These are phyloP conservation scores for Kwoniella pini DNA, from an alignment of 768 basidiomycete species.

Conservation along the genomic window DNA sequence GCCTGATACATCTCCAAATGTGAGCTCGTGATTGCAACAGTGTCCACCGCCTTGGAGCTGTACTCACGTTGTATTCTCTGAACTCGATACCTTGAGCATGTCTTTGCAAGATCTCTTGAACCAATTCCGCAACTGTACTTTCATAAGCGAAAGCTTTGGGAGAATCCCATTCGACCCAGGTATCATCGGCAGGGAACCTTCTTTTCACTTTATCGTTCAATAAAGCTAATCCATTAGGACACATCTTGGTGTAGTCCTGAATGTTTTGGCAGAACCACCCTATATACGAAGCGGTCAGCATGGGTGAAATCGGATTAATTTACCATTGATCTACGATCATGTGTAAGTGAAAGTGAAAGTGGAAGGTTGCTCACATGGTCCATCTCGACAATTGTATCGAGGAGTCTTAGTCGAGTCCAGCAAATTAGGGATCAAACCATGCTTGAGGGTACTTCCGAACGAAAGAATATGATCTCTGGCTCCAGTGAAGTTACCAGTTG, in stretches of 20 bases:
- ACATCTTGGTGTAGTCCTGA: constrained; percentile 83
- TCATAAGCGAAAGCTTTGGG: constrained; percentile 75
- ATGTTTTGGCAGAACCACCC: constrained; percentile 98
- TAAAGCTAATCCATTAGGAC: constrained; percentile 79
- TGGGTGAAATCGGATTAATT: too few relatives aligned
- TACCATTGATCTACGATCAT: too few relatives aligned
- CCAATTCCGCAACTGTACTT: constrained; percentile 84
- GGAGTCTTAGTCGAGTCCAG: constrained; percentile 85
- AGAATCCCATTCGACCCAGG: constrained; percentile 91
- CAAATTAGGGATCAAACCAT: constrained; percentile 93
- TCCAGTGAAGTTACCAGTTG: constrained; percentile 70
- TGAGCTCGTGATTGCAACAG: too few relatives aligned
- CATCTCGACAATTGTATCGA: constrained; percentile 92
- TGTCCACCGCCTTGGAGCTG: too few relatives aligned
- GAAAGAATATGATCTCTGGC: constrained; percentile 88
- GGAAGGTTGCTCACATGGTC: constrained; percentile 64
- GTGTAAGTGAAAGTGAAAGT: too few relatives aligned
- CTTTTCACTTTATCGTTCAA: constrained; percentile 80
- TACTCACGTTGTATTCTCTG: constrained; percentile 77
- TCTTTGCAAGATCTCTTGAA: constrained; percentile 93
- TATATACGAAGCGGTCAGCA: too few relatives aligned
- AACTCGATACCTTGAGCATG: constrained; percentile 91
- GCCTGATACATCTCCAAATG: constrained; percentile 57
- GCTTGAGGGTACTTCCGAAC: constrained; percentile 89
- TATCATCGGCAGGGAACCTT: constrained; percentile 92